Evolutionary conservation across 495 filamentous ascomycete genomes (phyloP), one percentile per base, ranked within the genome.

Genomic region (Aspergillus haitiensis): DNA sequence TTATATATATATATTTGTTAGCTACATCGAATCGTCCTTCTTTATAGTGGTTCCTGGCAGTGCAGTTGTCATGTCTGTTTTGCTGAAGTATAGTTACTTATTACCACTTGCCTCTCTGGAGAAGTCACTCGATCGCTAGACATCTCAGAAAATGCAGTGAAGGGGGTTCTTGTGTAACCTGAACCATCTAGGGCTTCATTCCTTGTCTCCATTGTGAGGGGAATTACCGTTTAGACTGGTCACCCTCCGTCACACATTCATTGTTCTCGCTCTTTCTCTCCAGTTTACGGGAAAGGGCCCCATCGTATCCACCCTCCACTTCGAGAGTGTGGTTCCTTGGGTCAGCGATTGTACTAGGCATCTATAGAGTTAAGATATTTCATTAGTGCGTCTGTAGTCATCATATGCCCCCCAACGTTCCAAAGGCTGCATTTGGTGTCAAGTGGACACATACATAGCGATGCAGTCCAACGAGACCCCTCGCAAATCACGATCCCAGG

Each of bases 281-380:
- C 27, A 40, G 47, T 60, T 53, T 11, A 52, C 21, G 21, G 21
- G 21, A 27, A 31, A 34, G 47, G 47, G 58, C 7, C 52, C 58
- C 52, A 59, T 59, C 36, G 47, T 52, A 36, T 59, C 27, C 47
- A 39, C 44, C 27, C 16, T 34, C 52, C 50, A 48, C 39, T 55
- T 12, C 53, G 37, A 47, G 40, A 47, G 51, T 15, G 49, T 40
- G 11, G 31, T 36, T 32, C 36, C 50, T 44, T 42, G 39, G 21
- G 52, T 45, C 34, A 34, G 45, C 12, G 44, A 61, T 48, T 44
- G n/a, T 39, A 40, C 45, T 61, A 48, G 47, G n/a, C 31, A 47
- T 18, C 44, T 15, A 47, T 47, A 8, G 21, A 51, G 48, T 51
- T 34, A 51, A 34, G 11, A 11, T 18, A 32, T 34, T 27, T 21